A percentile compares a stretch with the other conserved stretches of the same genome.
phyloP scores from a whole-genome alignment of 176 grass and related monocot species.

The Cenchrus purpureus region DNA sequence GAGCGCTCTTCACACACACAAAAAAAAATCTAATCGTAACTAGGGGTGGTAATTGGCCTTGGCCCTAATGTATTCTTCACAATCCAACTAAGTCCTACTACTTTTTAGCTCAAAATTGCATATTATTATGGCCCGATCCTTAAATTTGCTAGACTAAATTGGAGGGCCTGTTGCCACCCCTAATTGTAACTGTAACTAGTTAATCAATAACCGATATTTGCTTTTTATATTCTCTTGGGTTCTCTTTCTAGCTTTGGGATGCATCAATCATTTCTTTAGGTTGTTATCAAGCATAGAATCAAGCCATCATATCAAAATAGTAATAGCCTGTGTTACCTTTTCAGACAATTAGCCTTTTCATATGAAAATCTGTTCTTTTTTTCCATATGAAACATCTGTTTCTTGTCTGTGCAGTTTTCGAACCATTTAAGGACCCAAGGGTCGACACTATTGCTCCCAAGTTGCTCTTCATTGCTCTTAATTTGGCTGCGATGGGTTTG shows the following conservation, averaged over 20 bases:
- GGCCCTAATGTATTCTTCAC: no score
- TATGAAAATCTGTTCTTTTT: not conserved
- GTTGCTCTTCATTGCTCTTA: conserved; percentile 90
- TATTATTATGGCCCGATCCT: no score
- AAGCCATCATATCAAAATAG: not conserved
- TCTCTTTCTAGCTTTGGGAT: not conserved
- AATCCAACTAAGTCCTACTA: no score
- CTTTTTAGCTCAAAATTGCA: no score
- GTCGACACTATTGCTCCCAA: conserved; percentile 80
- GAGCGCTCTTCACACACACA: not conserved
- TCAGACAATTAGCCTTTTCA: conserved; percentile 2
- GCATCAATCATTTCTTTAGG: not conserved
- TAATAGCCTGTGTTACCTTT: not conserved
- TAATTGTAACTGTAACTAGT: not conserved
- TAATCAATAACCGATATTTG: not conserved
- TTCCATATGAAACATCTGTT: not conserved
- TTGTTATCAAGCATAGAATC: not conserved
- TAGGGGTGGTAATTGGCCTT: no score
- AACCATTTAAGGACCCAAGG: conserved; percentile 91
- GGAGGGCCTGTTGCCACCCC: no score
- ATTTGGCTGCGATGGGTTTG: conserved; percentile 81
- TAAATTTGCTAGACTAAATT: no score
- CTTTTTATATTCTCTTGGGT: not conserved
- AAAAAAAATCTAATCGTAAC: not conserved
- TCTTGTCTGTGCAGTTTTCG: conserved; percentile 73